Conservation (phyloP, 2,329 filamentous ascomycete genomes). For the Remersonia thermophila region DNA sequence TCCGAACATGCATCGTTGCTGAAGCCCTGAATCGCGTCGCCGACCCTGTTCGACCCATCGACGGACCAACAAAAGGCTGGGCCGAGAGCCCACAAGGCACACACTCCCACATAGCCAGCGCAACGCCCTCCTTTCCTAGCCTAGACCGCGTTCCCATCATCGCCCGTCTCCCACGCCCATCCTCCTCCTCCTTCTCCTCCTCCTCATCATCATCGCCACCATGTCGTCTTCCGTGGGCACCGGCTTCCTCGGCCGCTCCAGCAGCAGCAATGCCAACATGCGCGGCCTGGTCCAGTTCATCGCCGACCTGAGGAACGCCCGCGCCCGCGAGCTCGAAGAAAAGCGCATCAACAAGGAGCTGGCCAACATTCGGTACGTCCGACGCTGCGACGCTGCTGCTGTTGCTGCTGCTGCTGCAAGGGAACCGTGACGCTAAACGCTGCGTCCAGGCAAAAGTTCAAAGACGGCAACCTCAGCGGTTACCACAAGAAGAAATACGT, state of each 20-base stretch:
- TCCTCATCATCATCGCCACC: conserved; percentile 10
- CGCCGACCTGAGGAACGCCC: conserved; percentile 85
- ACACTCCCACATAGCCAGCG: too few relatives aligned
- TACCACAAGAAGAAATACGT: conserved; percentile 99
- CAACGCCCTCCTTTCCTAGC: background rate
- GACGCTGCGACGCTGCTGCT: background rate
- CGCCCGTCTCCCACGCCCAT: too few relatives aligned
- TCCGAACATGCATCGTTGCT: conserved; percentile 8
- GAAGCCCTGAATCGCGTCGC: conserved; percentile 3
- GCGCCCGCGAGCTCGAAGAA: conserved; percentile 90
- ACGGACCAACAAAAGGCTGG: too few relatives aligned
- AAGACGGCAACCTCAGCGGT: conserved; percentile 82
- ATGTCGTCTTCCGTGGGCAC: conserved; percentile 43
- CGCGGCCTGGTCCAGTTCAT: conserved; percentile 94
- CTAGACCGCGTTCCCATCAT: background rate
- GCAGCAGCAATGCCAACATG: conserved; percentile 55
- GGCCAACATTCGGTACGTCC: conserved; percentile 72
- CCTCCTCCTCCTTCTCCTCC: too few relatives aligned
- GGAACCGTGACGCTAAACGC: background rate
- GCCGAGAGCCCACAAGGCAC: too few relatives aligned
- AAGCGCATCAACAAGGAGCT: conserved; percentile 99
- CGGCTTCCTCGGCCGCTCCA: conserved; percentile 55
- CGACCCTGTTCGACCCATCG: background rate
- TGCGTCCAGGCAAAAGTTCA: conserved; percentile 71
- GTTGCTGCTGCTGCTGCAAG: background rate